These are phyloP conservation scores for Blastobotrys robertii DNA, from an alignment of 805 yeast genomes.

Conservation along the genomic window DNA sequence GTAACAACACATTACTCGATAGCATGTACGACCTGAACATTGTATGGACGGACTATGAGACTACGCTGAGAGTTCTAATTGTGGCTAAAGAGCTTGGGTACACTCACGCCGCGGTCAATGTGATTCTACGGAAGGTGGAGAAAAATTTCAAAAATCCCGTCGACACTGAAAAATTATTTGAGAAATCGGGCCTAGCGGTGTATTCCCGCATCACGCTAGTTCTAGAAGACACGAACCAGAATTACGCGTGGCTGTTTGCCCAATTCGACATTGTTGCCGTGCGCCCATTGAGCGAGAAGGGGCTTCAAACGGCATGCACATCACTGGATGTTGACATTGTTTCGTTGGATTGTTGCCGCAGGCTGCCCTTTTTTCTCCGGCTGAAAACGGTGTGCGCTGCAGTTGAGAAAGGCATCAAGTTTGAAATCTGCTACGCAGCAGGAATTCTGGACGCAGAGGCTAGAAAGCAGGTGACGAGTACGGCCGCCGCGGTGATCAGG, in stretches of 20 bases:
- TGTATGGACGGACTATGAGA: conserved; percentile 25
- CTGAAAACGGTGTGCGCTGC: conserved; percentile 83
- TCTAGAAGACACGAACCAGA: conserved; percentile 70
- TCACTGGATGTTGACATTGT: conserved; percentile 74
- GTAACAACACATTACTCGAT: too few species aligned
- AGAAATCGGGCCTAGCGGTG: conserved; percentile 33
- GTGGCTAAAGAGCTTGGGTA: conserved; percentile 41
- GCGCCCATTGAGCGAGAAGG: conserved; percentile 70
- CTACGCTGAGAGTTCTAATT: conserved; percentile 10
- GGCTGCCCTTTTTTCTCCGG: conserved; percentile 67
- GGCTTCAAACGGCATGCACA: conserved; percentile 62
- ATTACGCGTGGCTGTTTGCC: conserved; percentile 34
- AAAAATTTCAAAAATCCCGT: conserved; percentile 29
- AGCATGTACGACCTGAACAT: conserved; percentile 26
- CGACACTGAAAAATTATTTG: conserved; percentile 9
- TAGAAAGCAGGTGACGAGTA: conserved; percentile 58
- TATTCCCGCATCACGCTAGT: conserved; percentile 67
- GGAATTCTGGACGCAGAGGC: conserved; percentile 26
- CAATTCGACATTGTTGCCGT: conserved; percentile 76
- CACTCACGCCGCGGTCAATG: conserved; percentile 68
- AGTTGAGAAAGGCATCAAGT: conserved; percentile 66
- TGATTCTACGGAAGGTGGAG: conserved; percentile 21
- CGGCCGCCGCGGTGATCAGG: conserved; percentile 63
- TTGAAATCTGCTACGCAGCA: conserved; percentile 60
- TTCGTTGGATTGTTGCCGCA: conserved; percentile 54